Conservation (phyloP, 805 yeast species). For the Saccharomycopsis olivae region DNA sequence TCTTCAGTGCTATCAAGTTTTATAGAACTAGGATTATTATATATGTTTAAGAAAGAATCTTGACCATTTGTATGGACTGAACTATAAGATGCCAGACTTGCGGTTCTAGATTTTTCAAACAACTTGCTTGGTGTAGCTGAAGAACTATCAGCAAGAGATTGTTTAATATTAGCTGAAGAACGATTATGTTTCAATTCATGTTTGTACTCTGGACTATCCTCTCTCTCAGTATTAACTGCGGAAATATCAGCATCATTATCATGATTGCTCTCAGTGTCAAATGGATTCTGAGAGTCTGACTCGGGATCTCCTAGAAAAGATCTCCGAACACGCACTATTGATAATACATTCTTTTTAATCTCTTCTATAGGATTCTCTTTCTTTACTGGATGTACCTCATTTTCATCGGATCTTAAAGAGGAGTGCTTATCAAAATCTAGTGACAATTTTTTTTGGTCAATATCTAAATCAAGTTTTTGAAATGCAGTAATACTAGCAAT, state of each 20-base stretch:
- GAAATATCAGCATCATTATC: not conserved
- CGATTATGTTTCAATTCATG: not conserved
- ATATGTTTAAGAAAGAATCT: slow-evolving; percentile 16
- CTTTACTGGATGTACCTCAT: not conserved
- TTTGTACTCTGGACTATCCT: not conserved
- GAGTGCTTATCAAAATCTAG: slow-evolving; percentile 24
- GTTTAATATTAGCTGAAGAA: not conserved
- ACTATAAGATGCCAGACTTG: not conserved
- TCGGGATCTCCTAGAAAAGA: too few species aligned
- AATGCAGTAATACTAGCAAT: not conserved
- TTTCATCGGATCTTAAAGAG: not conserved
- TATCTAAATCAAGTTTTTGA: slow-evolving; percentile 3
- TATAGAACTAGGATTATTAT: slow-evolving; percentile 13
- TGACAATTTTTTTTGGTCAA: slow-evolving; percentile 13
- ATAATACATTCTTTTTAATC: too few species aligned
- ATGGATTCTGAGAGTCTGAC: not conserved
- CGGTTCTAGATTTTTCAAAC: slow-evolving; percentile 6
- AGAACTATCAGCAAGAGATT: slow-evolving; percentile 22
- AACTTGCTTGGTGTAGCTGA: slow-evolving; percentile 2
- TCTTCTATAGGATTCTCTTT: too few species aligned
- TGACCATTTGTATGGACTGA: slow-evolving; percentile 5
- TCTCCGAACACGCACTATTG: too few species aligned
- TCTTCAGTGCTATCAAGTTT: slow-evolving; percentile 1
- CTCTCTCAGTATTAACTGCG: not conserved
- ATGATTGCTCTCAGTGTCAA: not conserved